A percentile compares a stretch with the other conserved stretches of the same genome.
Conservation (phyloP, 352 stramenopile genomes). For the Pythium vanterpoolii region DNA sequence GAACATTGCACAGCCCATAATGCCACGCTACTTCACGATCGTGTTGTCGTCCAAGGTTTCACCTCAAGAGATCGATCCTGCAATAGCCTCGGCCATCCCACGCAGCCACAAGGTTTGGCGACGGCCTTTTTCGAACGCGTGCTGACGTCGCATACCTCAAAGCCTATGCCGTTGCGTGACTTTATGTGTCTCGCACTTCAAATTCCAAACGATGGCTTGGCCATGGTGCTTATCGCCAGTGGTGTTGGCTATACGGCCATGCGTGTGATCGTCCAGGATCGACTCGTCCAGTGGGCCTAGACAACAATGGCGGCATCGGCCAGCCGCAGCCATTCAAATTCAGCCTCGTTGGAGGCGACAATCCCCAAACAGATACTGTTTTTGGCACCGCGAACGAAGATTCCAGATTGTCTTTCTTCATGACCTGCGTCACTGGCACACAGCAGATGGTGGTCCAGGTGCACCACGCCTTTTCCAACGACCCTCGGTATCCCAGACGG, state of each 20-base stretch:
- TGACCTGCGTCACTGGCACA: conserved; percentile 33
- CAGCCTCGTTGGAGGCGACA: background rate
- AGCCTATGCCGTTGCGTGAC: conserved; percentile 70
- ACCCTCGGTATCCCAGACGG: background rate
- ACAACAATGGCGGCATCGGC: background rate
- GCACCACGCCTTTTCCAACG: conserved; percentile 26
- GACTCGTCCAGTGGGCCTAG: conserved; percentile 7
- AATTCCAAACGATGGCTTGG: conserved; percentile 73
- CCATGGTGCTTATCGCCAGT: conserved; percentile 91
- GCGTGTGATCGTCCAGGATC: conserved; percentile 39
- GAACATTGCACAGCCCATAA: conserved; percentile 78
- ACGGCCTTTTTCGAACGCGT: conserved; percentile 28
- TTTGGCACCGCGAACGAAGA: conserved; percentile 26
- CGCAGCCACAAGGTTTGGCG: conserved; percentile 28
- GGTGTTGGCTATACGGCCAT: conserved; percentile 91
- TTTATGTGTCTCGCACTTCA: conserved; percentile 90
- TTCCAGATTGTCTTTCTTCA: conserved; percentile 35
- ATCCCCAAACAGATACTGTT: conserved; percentile 32
- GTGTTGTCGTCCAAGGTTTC: conserved; percentile 78
- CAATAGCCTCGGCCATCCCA: conserved; percentile 74
- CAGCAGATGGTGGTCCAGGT: conserved; percentile 28
- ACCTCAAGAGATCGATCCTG: conserved; percentile 83
- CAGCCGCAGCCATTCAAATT: background rate
- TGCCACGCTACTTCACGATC: conserved; percentile 94
- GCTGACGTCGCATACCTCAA: conserved; percentile 28